Evolutionary conservation across 1,139 yeast genomes (phyloP).

Genomic region (Candida sp.): DNA sequence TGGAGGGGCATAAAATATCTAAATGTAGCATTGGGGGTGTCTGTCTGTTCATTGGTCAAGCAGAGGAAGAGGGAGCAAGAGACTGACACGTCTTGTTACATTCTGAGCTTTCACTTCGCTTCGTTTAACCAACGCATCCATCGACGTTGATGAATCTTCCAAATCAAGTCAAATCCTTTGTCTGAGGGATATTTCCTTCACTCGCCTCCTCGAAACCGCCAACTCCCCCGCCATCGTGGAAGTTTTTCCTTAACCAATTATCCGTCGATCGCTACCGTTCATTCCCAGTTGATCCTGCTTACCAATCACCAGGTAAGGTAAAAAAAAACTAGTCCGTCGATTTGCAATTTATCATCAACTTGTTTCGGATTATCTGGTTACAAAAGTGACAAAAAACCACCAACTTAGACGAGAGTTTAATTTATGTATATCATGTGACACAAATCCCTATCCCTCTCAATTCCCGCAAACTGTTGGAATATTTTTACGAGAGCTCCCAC

Average conservation of each 20-base stretch:
- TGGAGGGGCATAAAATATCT: background rate
- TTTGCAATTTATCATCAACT: background rate
- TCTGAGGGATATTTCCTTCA: background rate
- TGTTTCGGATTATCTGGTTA: conserved; percentile 2
- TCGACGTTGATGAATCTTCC: background rate
- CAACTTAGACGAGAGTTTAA: background rate
- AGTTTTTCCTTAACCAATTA: no score
- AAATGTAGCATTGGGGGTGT: conserved; percentile 1
- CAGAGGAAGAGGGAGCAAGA: no score
- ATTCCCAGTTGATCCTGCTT: background rate
- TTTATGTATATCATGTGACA: background rate
- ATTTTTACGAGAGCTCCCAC: background rate
- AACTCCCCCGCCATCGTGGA: no score
- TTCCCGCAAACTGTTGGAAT: background rate
- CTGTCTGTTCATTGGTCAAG: no score
- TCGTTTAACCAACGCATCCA: background rate
- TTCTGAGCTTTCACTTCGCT: background rate
- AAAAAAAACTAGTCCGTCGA: background rate
- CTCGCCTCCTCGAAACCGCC: background rate
- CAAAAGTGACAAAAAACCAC: background rate
- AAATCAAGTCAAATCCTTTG: background rate
- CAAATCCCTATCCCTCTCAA: background rate
- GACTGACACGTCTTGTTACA: conserved; percentile 1
- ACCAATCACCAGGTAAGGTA: background rate
- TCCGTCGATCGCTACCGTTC: background rate